Percentiles rank a stretch among this genome's conserved stretches.
Conservation (phyloP, 2,329 filamentous ascomycete genomes). For the Pseudomassariella vexata region DNA sequence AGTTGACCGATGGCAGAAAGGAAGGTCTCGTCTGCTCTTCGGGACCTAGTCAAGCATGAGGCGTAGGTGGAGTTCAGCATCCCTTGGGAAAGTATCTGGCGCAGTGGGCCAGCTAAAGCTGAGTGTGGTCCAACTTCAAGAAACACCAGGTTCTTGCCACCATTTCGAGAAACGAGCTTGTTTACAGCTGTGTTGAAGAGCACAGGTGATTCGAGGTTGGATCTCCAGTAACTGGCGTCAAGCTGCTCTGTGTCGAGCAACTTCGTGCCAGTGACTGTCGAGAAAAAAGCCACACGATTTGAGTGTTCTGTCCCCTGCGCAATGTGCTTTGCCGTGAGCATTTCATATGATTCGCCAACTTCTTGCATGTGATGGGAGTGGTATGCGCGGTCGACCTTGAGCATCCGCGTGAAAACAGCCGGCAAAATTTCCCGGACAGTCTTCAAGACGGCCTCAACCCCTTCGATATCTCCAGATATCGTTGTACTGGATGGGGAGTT, state of each 20-base stretch:
- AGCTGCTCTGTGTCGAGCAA: not conserved
- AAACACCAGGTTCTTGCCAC: conserved; percentile 3
- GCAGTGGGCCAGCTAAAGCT: conserved; percentile 6
- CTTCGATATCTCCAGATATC: conserved; percentile 3
- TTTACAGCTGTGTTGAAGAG: conserved; percentile 2
- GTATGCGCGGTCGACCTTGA: conserved; percentile 13
- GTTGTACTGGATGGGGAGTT: conserved; percentile 5
- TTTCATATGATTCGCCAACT: conserved; percentile 2
- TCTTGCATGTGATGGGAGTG: conserved; percentile 10
- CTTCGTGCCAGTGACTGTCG: not conserved
- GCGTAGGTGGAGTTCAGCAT: too few relatives aligned
- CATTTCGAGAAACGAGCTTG: not conserved
- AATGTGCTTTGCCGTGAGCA: not conserved
- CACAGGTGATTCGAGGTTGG: conserved; percentile 7
- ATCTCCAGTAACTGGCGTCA: conserved; percentile 4
- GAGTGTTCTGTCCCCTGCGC: not conserved
- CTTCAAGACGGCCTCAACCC: not conserved
- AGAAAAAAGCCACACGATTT: not conserved
- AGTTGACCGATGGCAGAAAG: conserved; percentile 4
- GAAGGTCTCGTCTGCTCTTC: not conserved
- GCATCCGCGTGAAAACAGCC: conserved; percentile 1
- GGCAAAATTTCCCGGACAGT: not conserved
- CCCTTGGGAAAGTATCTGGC: conserved; percentile 8
- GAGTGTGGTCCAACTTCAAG: conserved; percentile 10
- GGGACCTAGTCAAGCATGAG: too few relatives aligned